These are phyloP conservation scores for Phaeotremella skinneri DNA, from an alignment of 768 basidiomycete genomes.

Conservation along the genomic window DNA sequence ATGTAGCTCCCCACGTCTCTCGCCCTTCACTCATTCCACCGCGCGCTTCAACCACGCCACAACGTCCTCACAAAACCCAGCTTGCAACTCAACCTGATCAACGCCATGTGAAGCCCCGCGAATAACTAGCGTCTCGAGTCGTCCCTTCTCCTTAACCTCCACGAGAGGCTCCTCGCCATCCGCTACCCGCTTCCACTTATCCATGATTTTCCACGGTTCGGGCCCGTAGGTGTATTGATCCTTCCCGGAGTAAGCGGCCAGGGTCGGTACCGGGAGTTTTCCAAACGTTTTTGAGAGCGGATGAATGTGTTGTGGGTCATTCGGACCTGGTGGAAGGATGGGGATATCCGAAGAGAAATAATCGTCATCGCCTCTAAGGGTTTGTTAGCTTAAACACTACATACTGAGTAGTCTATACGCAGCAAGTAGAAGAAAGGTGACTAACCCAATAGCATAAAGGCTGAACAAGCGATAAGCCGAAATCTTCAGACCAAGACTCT, in stretches of 20 bases:
- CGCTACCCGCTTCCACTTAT: slow-evolving; percentile 32
- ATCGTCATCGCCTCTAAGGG: slow-evolving; percentile 49
- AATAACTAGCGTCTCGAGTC: slow-evolving; percentile 23
- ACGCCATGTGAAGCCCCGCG: slow-evolving; percentile 38
- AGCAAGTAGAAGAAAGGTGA: background rate
- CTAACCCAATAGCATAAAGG: slow-evolving; percentile 42
- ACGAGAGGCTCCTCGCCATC: background rate
- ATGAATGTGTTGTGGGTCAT: slow-evolving; percentile 22
- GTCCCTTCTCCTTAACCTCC: slow-evolving; percentile 5
- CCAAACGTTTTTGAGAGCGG: slow-evolving; percentile 48
- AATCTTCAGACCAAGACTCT: slow-evolving; percentile 21
- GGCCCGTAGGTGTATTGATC: slow-evolving; percentile 31
- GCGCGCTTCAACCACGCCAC: slow-evolving; percentile 28
- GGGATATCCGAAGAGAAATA: slow-evolving; percentile 50
- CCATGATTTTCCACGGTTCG: slow-evolving; percentile 11
- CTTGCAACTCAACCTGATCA: slow-evolving; percentile 25
- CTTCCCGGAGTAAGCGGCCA: slow-evolving; percentile 38
- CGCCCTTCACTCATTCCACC: background rate
- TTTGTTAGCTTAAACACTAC: too few species aligned
- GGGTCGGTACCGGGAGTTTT: slow-evolving; percentile 32
- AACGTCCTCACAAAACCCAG: slow-evolving; percentile 25
- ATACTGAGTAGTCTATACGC: background rate
- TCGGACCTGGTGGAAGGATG: background rate
- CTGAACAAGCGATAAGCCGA: slow-evolving; percentile 42
- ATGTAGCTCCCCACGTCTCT: background rate